These are phyloP conservation scores for Saussurea involucrata DNA, from an alignment of 129 eudicot species.

Conservation along the genomic window DNA sequence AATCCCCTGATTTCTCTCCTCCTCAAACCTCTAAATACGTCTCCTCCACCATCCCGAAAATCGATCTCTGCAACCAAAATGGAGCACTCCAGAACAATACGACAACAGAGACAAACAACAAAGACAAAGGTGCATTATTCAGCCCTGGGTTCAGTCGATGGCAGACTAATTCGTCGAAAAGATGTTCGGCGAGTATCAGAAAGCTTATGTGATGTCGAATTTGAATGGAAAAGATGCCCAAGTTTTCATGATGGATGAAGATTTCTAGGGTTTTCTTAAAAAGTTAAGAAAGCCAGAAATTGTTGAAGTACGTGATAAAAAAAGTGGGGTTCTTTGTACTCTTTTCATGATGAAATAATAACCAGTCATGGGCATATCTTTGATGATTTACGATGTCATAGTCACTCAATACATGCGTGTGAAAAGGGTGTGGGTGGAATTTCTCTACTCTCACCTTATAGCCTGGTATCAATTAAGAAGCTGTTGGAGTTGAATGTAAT, in stretches of 20 bases:
- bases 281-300: neutral
- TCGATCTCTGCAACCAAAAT: too few species aligned
- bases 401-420: neutral
- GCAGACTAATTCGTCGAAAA: conserved; percentile 97
- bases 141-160: too few species aligned
- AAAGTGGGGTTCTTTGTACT: neutral
- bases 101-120: too few species aligned
- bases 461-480: too few species aligned
- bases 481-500: too few species aligned
- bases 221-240: conserved; percentile 51
- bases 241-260: conserved; percentile 34
- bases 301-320: neutral
- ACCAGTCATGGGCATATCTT: conserved; percentile 11
- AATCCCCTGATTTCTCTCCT: too few species aligned
- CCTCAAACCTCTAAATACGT: too few species aligned
- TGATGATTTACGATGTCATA: conserved; percentile 18
- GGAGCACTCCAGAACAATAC: too few species aligned
- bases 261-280: conserved; percentile 9
- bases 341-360: conserved; percentile 4
- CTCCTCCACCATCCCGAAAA: too few species aligned
- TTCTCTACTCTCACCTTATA: too few species aligned
- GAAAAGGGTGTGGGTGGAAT: neutral
- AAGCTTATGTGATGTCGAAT: conserved; percentile 80
- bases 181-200: conserved; percentile 96
- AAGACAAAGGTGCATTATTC: too few species aligned